phyloP scores from a whole-genome alignment of 495 filamentous ascomycete genomes.

The Aspergillus biplanus region DNA sequence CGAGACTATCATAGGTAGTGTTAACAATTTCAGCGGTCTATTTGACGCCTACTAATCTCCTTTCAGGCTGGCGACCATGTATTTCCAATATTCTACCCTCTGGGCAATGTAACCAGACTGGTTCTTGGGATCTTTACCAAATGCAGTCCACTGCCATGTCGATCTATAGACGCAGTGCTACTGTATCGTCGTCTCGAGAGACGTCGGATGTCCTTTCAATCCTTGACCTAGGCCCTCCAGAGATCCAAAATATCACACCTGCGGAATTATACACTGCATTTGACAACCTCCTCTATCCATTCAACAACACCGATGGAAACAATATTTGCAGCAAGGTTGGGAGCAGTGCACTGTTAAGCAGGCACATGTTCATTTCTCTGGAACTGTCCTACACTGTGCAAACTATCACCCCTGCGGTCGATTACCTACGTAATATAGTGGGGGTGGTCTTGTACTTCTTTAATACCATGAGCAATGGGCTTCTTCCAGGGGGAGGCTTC shows the following conservation, averaged over 20 bases:
- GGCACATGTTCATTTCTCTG: background rate
- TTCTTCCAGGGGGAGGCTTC: background rate
- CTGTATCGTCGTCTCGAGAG: background rate
- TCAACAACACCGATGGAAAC: background rate
- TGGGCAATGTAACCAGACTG: background rate
- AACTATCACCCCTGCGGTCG: background rate
- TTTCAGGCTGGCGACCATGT: conserved; percentile 7
- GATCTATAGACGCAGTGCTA: background rate
- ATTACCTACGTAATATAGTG: background rate
- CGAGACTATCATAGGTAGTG: background rate
- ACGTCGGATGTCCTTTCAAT: background rate
- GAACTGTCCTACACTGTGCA: background rate
- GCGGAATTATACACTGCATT: background rate
- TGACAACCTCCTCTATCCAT: background rate
- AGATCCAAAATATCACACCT: background rate
- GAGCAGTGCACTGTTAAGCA: background rate
- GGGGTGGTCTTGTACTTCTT: background rate
- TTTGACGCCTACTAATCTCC: background rate
- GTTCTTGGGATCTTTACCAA: background rate
- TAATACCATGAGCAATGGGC: background rate
- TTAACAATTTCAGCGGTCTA: background rate
- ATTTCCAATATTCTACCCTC: background rate
- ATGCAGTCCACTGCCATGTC: background rate
- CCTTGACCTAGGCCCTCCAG: background rate
- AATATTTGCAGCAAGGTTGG: background rate